A percentile compares a stretch with the other conserved stretches of the same genome.
These are phyloP conservation scores for Penicillium glabrum DNA, from an alignment of 2,329 filamentous ascomycete species.

Conservation along the genomic window DNA sequence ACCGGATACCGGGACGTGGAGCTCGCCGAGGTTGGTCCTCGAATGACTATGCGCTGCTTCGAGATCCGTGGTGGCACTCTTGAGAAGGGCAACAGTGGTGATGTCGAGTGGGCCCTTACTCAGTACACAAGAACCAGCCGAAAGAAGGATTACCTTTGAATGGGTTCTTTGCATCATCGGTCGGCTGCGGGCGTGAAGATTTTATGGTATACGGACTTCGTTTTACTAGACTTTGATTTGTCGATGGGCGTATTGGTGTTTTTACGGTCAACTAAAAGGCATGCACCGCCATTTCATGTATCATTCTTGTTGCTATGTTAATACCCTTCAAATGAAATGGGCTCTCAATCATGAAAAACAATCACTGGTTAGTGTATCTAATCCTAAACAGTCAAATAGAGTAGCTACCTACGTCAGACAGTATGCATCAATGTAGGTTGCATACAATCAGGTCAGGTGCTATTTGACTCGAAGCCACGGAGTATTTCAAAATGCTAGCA, in stretches of 20 bases:
- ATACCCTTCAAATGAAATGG: slow-evolving; percentile 17
- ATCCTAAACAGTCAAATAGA: no score
- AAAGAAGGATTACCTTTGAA: slow-evolving; percentile 91
- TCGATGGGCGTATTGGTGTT: slow-evolving; percentile 34
- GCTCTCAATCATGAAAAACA: neutral
- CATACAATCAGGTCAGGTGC: no score
- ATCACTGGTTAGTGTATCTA: no score
- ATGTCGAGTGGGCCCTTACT: slow-evolving; percentile 94
- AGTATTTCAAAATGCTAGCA: no score
- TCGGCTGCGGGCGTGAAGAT: slow-evolving; percentile 16
- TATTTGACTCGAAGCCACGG: no score
- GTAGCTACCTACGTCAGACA: no score
- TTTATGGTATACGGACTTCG: slow-evolving; percentile 15
- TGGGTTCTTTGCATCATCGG: slow-evolving; percentile 16
- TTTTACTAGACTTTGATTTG: slow-evolving; percentile 18
- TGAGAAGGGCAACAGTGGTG: slow-evolving; percentile 85
- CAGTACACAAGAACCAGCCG: slow-evolving; percentile 90
- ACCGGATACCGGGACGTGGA: slow-evolving; percentile 89
- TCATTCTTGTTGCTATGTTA: slow-evolving; percentile 21
- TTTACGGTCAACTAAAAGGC: slow-evolving; percentile 1
- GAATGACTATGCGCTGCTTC: slow-evolving; percentile 97
- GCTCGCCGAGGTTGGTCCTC: slow-evolving; percentile 82
- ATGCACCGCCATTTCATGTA: slow-evolving; percentile 16
- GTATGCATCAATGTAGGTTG: no score
- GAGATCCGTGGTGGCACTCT: slow-evolving; percentile 89